Percentiles rank a stretch among this genome's conserved stretches.
These are phyloP conservation scores for Chlamydomonas sphaeroides DNA, from an alignment of 139 green algal genomes.

Conservation along the genomic window DNA sequence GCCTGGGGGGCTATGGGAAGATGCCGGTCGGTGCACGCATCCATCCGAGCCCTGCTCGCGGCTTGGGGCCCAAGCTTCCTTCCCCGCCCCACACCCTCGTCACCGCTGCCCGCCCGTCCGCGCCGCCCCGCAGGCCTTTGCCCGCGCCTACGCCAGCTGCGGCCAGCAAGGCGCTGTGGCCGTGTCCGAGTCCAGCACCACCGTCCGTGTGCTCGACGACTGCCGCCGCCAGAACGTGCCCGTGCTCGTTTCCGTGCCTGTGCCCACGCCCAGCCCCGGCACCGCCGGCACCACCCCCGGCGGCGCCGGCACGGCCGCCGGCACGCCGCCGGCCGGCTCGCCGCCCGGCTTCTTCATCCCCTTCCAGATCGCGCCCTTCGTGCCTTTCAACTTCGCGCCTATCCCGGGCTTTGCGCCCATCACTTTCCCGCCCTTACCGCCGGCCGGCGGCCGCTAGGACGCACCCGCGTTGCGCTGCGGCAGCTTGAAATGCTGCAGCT, in stretches of 20 bases:
- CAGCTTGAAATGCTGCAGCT: too few species aligned
- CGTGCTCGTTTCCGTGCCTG: neutral
- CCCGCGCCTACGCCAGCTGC: constrained; percentile 1
- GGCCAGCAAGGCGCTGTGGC: neutral
- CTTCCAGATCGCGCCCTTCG: neutral
- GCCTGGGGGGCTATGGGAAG: too few species aligned
- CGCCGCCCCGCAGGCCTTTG: too few species aligned
- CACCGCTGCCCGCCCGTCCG: too few species aligned
- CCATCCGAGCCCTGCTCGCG: too few species aligned
- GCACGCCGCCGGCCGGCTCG: too few species aligned
- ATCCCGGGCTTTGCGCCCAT: neutral
- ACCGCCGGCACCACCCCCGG: neutral
- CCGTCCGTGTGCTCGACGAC: constrained; percentile 18
- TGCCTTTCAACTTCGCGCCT: neutral
- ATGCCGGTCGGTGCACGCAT: too few species aligned
- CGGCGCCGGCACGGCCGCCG: neutral
- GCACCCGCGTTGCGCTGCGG: too few species aligned
- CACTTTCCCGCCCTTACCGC: too few species aligned
- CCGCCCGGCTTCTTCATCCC: neutral
- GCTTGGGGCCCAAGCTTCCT: too few species aligned
- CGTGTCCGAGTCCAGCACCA: constrained; percentile 6
- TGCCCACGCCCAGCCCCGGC: neutral
- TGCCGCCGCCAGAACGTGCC: neutral
- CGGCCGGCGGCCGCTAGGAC: too few species aligned
- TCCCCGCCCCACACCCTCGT: too few species aligned